These are phyloP conservation scores for Kwoniella shivajii DNA, from an alignment of 1,284 basidiomycete species.

Conservation along the genomic window DNA sequence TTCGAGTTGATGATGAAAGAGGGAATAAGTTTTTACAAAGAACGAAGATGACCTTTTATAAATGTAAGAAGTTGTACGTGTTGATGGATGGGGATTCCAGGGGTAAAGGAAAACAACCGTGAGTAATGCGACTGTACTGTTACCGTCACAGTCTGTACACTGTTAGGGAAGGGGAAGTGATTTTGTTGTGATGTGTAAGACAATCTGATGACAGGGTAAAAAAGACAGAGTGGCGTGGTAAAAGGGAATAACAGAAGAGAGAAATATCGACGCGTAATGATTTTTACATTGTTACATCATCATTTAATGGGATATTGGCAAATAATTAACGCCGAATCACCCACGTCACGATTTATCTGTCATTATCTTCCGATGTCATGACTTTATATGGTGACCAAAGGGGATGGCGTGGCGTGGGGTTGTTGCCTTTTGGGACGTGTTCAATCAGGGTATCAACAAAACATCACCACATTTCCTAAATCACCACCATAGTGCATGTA, in stretches of 20 bases:
- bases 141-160: too few species aligned
- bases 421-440: too few species aligned
- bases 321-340: constrained; percentile 12
- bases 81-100: neutral
- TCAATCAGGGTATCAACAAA: neutral
- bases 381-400: constrained; percentile 1
- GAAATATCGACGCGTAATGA: constrained; percentile 13
- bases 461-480: neutral
- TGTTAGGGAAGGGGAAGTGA: too few species aligned
- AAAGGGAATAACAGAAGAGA: neutral
- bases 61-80: constrained; percentile 1
- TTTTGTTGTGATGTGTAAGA: neutral
- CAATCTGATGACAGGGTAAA: too few species aligned
- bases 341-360: constrained; percentile 13
- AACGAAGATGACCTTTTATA: constrained; percentile 5
- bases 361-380: constrained; percentile 3
- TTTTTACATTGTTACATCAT: constrained; percentile 14
- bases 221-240: constrained; percentile 1
- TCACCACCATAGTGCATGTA: neutral
- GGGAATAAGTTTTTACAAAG: constrained; percentile 1
- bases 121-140: too few species aligned
- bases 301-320: constrained; percentile 2
- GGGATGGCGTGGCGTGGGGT: constrained; percentile 2
- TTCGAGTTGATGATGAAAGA: constrained; percentile 7
- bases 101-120: neutral